Percentiles rank a stretch among this genome's conserved stretches.
phyloP scores from a whole-genome alignment of 140 eudicot genomes.

The Ambrosia hybrid region DNA sequence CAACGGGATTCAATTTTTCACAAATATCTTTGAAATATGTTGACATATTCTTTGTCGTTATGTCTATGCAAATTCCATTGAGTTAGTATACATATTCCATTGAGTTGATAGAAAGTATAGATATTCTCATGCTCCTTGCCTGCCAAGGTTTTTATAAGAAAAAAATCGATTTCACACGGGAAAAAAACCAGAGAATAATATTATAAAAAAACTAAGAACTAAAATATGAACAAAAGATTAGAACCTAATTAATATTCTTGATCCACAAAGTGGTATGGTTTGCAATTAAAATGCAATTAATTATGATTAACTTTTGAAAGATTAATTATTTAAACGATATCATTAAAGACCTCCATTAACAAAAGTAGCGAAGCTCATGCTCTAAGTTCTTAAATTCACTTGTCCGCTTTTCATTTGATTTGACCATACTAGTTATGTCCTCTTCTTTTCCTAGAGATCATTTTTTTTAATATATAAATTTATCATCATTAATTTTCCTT shows the following conservation, averaged over 20 bases:
- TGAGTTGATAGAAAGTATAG: constrained; percentile 28
- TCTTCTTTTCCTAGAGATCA: background rate
- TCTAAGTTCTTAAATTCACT: constrained; percentile 9
- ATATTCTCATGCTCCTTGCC: constrained; percentile 37
- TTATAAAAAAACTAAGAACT: background rate
- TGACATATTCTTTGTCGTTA: constrained; percentile 16
- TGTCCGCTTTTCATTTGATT: constrained; percentile 29
- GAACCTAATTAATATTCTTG: constrained; percentile 14
- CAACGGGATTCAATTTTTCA: constrained; percentile 9
- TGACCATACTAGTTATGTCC: constrained; percentile 29
- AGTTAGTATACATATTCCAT: constrained; percentile 2
- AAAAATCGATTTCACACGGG: constrained; percentile 6
- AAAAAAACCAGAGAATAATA: constrained; percentile 18
- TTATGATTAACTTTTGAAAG: constrained; percentile 22
- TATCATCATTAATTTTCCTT: background rate
- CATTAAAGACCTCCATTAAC: constrained; percentile 32
- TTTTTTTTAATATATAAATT: background rate
- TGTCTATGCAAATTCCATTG: background rate
- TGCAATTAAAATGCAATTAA: constrained; percentile 28
- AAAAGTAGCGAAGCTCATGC: constrained; percentile 31
- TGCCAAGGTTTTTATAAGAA: constrained; percentile 18
- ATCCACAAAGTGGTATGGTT: constrained; percentile 2
- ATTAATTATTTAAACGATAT: constrained; percentile 19
- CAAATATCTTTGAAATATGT: background rate
- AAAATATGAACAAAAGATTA: constrained; percentile 2